These are phyloP conservation scores for Stenogyne calaminthoides DNA, from an alignment of 305 asterid species.

Conservation along the genomic window DNA sequence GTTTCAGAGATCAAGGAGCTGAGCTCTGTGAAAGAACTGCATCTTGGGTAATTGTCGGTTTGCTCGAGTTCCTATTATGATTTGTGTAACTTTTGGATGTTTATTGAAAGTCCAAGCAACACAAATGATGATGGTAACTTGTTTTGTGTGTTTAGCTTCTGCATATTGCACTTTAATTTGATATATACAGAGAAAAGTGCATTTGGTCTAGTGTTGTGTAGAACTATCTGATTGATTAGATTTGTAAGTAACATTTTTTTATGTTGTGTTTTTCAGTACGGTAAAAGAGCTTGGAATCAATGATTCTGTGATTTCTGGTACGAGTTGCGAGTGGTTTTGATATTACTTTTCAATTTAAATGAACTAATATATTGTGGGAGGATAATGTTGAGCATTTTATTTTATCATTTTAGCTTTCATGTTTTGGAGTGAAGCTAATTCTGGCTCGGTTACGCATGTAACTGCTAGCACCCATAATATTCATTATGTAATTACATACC, in stretches of 20 bases:
- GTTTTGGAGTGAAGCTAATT: not conserved
- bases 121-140: not conserved
- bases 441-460: not conserved
- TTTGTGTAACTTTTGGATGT: not conserved
- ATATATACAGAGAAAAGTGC: not conserved
- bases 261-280: constrained; percentile 40
- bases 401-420: not conserved
- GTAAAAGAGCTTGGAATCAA: constrained; percentile 55
- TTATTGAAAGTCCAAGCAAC: constrained; percentile 4
- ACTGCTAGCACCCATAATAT: not conserved
- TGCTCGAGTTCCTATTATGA: not conserved
- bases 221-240: not conserved
- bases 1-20: constrained; percentile 61
- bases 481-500: not conserved
- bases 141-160: not conserved
- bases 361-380: not conserved
- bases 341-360: not conserved
- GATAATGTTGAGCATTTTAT: not conserved
- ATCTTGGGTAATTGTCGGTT: constrained; percentile 45
- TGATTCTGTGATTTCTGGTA: constrained; percentile 48
- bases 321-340: constrained; percentile 26
- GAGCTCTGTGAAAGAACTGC: constrained; percentile 50
- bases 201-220: not conserved
- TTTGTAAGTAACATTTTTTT: not conserved
- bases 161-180: not conserved